A percentile compares a stretch with the other conserved stretches of the same genome.
phyloP scores from a whole-genome alignment of 1,139 yeast species.

The Suhomyces bolitotheri region DNA sequence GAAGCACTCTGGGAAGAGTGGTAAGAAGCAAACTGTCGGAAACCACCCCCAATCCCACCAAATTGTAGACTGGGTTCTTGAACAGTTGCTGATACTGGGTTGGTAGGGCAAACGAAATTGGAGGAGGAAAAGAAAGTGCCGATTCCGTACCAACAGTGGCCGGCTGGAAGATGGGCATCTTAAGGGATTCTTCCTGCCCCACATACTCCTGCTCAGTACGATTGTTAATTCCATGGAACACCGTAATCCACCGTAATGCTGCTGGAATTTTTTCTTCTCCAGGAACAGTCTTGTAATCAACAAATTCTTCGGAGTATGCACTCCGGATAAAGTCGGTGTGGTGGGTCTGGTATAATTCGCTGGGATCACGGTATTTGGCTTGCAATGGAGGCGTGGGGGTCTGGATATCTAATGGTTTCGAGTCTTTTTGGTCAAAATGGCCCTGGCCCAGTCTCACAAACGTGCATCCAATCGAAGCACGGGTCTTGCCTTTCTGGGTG shows the following conservation, averaged over 20 bases:
- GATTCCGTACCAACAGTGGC: background rate
- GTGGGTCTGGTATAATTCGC: slow-evolving; percentile 28
- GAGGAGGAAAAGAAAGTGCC: background rate
- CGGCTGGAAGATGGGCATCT: slow-evolving; percentile 1
- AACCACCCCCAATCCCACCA: slow-evolving; percentile 41
- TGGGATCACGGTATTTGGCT: slow-evolving; percentile 32
- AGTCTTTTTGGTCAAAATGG: background rate
- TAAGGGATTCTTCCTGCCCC: slow-evolving; percentile 2
- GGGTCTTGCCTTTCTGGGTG: slow-evolving; percentile 30
- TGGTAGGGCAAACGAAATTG: slow-evolving; percentile 1
- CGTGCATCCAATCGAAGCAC: slow-evolving; percentile 32
- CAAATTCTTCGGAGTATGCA: slow-evolving; percentile 42
- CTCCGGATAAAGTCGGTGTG: slow-evolving; percentile 45
- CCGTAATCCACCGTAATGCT: slow-evolving; percentile 44
- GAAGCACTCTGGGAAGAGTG: slow-evolving; percentile 44
- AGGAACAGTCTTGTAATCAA: slow-evolving; percentile 34
- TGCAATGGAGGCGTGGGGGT: slow-evolving; percentile 18
- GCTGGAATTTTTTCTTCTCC: slow-evolving; percentile 35
- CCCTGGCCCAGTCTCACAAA: slow-evolving; percentile 11
- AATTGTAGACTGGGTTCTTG: slow-evolving; percentile 33
- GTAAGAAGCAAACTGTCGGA: slow-evolving; percentile 46
- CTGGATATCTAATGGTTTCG: slow-evolving; percentile 16
- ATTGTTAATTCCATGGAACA: slow-evolving; percentile 40
- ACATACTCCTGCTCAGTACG: slow-evolving; percentile 11
- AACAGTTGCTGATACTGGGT: slow-evolving; percentile 24